Conservation (phyloP, 169 alveolate species). For the Toxoplasma gondii region DNA sequence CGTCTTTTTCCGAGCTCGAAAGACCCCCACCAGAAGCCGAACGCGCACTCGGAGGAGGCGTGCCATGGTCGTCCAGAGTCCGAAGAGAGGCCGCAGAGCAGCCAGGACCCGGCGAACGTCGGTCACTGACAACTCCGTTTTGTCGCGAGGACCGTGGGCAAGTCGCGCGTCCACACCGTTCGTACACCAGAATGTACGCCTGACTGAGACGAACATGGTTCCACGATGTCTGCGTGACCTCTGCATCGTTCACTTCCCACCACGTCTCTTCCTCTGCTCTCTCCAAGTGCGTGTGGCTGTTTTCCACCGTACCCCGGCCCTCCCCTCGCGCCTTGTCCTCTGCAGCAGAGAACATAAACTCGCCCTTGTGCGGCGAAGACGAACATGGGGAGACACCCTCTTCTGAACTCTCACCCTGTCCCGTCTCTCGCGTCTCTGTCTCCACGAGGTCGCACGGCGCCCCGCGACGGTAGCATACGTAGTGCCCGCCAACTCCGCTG, state of each 20-base stretch:
- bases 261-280: constrained; percentile 27
- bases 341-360: not conserved
- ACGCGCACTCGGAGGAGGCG: no score
- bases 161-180: no score
- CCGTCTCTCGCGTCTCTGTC: not conserved
- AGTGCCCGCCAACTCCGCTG: constrained; percentile 55
- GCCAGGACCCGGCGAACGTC: no score
- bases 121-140: no score
- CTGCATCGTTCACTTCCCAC: constrained; percentile 56
- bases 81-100: no score
- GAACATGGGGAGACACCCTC: not conserved
- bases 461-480: constrained; percentile 50
- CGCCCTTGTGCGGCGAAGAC: not conserved
- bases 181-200: constrained; percentile 48
- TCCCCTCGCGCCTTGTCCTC: not conserved
- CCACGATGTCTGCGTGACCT: constrained; percentile 48
- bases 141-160: not conserved
- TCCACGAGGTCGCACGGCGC: not conserved
- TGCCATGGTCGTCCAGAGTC: no score
- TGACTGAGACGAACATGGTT: constrained; percentile 39
- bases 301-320: not conserved
- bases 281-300: not conserved
- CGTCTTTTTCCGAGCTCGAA: no score
- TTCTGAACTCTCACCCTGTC: not conserved
- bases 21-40: no score